Evolutionary conservation across 306 rosid genomes (phyloP).

Genomic region (Adenanthera pavonina): DNA sequence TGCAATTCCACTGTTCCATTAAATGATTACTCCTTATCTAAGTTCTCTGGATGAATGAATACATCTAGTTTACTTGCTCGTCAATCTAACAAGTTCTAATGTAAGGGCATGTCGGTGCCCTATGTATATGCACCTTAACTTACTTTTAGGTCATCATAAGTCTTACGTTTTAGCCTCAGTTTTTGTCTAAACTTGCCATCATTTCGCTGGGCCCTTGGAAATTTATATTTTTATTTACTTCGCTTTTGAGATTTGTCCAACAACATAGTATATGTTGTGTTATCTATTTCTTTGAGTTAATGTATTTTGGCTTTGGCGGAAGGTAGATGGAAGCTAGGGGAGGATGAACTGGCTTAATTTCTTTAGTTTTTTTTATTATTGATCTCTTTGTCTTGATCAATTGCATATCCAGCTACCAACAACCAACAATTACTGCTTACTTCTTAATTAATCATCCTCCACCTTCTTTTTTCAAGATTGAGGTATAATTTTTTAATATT

Average conservation of each 20-base stretch:
- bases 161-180: conserved; percentile 45
- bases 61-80: conserved; percentile 41
- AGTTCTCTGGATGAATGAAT: conserved; percentile 42
- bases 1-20: conserved; percentile 62
- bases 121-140: conserved; percentile 40
- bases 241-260: conserved; percentile 42
- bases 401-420: neutral
- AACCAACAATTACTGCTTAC: neutral
- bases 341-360: conserved; percentile 11
- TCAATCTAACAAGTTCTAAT: conserved; percentile 35
- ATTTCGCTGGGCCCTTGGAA: conserved; percentile 47
- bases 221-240: conserved; percentile 3
- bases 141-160: conserved; percentile 53
- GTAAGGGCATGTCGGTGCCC: conserved; percentile 67
- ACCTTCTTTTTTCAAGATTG: neutral
- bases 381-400: neutral
- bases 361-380: neutral
- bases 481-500: neutral
- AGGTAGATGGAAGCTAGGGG: conserved; percentile 19
- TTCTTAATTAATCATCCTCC: neutral
- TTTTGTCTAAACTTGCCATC: conserved; percentile 47
- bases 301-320: conserved; percentile 35
- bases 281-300: conserved; percentile 10
- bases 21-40: conserved; percentile 48
- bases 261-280: conserved; percentile 34